These are phyloP conservation scores for Hypoxylon sp. DNA, from an alignment of 2,329 filamentous ascomycete species.

Conservation along the genomic window DNA sequence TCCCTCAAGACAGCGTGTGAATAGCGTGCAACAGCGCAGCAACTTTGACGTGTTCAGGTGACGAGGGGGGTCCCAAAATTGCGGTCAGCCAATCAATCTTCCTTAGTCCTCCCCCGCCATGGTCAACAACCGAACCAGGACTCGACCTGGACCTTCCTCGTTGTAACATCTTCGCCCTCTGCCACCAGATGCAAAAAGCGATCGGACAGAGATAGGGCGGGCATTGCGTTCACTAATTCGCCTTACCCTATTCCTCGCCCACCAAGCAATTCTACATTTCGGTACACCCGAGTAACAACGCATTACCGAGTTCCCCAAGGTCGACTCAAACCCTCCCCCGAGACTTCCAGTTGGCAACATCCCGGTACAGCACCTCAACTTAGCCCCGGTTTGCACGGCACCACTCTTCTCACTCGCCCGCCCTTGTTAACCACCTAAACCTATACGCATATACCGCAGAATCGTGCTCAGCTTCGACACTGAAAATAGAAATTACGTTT, in stretches of 20 bases:
- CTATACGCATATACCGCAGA: conserved; percentile 1
- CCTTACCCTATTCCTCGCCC: conserved; percentile 1
- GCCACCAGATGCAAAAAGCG: conserved; percentile 2
- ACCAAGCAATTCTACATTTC: conserved; percentile 1
- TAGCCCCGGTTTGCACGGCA: conserved; percentile 16
- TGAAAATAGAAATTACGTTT: background rate
- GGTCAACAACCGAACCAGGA: conserved; percentile 35
- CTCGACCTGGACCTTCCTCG: conserved; percentile 32
- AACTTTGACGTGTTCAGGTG: conserved; percentile 45
- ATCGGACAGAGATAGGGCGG: background rate
- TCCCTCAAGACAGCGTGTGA: conserved; percentile 22
- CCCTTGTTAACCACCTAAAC: conserved; percentile 1
- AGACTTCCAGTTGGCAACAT: background rate
- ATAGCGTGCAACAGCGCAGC: conserved; percentile 27
- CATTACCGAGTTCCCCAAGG: background rate
- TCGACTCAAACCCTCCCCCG: background rate
- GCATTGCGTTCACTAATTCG: conserved; percentile 20
- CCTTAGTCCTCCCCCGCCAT: conserved; percentile 35
- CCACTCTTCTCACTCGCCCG: conserved; percentile 1
- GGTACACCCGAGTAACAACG: background rate
- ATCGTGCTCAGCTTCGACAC: conserved; percentile 1
- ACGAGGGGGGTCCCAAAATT: conserved; percentile 40
- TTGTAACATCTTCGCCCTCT: conserved; percentile 27
- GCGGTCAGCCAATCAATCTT: conserved; percentile 34
- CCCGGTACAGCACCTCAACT: conserved; percentile 6